Evolutionary conservation across 495 filamentous ascomycete species (phyloP), one percentile per base, ranked within the genome.

Genomic region (Annulohypoxylon stygium): DNA sequence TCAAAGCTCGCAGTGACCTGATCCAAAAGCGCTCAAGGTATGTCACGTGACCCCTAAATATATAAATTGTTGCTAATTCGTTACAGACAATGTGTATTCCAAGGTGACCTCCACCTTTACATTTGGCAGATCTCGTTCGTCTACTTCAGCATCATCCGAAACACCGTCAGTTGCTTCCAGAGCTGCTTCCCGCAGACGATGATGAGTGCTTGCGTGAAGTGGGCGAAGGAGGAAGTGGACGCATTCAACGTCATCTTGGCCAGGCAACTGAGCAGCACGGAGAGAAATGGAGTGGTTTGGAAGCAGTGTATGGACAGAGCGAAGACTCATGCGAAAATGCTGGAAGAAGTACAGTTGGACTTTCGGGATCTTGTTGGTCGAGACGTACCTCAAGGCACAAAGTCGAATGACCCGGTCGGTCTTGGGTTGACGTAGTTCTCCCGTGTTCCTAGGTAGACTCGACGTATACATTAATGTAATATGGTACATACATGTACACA

Each of bases 111-210:
- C 5, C 92, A 91, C 14, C 87, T 93, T 8, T 98, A 99, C 81
- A 94, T 98, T 75, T 97, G 92, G 83, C 92, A 97, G 78, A 87
- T 99, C n/a, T 95, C 96, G 3, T 97, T 92, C 70, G 94, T 98
- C 59, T 97, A 97, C 80, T 99, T 99, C 84, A 92, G 90, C 30
- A 88, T 97, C 71, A 97, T 98, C 79, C 89, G 90, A 61, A 97
- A 97, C 79, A 97, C 95, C 5, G 90, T 97, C 69, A 88, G 86
- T 76, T 93, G 92, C 75, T 98, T 95, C 78, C 93, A 97, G 78
- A 86, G 89, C 69, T 97, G 94, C 78, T 99, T 98, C 78, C 92
- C 95, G 3, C 86, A 91, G 20, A 81, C 89, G 20, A 92, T 96
- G 86, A 94, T 93, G 84, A 96, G 93, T 73, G 93, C 94, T 3